A percentile compares a stretch with the other conserved stretches of the same genome.
Conservation (phyloP, 805 yeast species). For the Nakazawaea ishiwadae region DNA sequence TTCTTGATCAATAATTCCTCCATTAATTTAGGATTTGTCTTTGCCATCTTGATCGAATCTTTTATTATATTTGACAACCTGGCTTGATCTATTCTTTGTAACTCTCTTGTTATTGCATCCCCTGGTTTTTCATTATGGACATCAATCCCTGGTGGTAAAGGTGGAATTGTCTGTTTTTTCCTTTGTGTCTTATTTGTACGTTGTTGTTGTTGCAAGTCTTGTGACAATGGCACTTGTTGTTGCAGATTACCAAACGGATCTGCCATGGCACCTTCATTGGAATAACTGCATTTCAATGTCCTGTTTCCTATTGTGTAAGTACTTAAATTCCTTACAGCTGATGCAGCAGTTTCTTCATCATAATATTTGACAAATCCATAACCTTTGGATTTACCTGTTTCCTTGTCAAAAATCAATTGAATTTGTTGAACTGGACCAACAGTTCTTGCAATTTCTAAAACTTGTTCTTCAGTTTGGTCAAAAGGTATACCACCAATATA, state of each 20-base stretch:
- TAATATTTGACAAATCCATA: constrained; percentile 82
- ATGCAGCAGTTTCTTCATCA: constrained; percentile 81
- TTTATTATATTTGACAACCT: constrained; percentile 43
- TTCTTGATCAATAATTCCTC: constrained; percentile 55
- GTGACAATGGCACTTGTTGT: background rate
- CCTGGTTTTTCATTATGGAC: constrained; percentile 28
- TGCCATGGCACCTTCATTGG: constrained; percentile 41
- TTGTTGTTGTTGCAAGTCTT: constrained; percentile 12
- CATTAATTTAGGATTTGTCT: constrained; percentile 53
- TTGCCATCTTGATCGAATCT: constrained; percentile 58
- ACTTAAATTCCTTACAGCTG: constrained; percentile 86
- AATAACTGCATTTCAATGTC: constrained; percentile 67
- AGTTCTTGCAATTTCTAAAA: constrained; percentile 70
- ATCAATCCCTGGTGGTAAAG: constrained; percentile 51
- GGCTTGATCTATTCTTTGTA: constrained; percentile 41
- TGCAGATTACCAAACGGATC: constrained; percentile 11
- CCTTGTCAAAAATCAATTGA: constrained; percentile 77
- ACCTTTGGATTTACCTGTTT: constrained; percentile 88
- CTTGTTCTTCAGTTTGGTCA: constrained; percentile 91
- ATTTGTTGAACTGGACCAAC: constrained; percentile 83
- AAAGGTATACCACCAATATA: constrained; percentile 87
- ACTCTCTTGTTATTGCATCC: constrained; percentile 40
- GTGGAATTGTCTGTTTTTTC: constrained; percentile 32
- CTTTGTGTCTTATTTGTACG: constrained; percentile 15
- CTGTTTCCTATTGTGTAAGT: constrained; percentile 73